Evolutionary conservation across 345 rosid genomes (phyloP), one percentile per base, ranked within the genome.

Genomic region (Carallia pectinifolia): DNA sequence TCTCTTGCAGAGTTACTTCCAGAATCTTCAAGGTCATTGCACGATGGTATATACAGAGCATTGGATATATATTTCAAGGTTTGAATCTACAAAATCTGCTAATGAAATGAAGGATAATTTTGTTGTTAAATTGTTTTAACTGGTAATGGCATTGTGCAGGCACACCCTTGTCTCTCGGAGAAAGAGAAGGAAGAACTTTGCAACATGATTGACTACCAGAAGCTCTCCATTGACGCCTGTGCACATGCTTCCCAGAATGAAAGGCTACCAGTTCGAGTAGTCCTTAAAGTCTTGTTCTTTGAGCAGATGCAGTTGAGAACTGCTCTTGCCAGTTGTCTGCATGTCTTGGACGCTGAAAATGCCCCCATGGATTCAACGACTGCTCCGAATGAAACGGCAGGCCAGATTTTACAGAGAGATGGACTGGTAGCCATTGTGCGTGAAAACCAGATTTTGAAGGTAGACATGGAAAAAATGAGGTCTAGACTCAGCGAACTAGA

Each of bases 221-320:
- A 83, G 75, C 98, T 92, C 66, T 95, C 99, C 7, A 85, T 95
- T 18, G 97, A 92, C 58, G 99, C 99, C 31, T 90, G 98, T 36
- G 87, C 97, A 23, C 98, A 95, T 82, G 99, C 99, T 72, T 95
- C 97, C 33, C 98, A 95, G 77, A 95, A 95, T 47, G 95, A 88
- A 60, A 80, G 96, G 77, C 66, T 95, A 64, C 99, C 99, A 0
- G 92, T 95, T 53, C 86, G 97, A 82, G 88, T 87, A 52, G 85
- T 89, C 72, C 93, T 95, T 54, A 95, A 92, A 80, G 97, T 95
- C 50, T 80, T 95, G 72, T 92, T 90, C 85, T 95, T 95, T 39
- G 97, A 89, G 82, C 99, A 95, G 83, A 85, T 95, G 90, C 99
- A 95, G 69, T 79, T 95, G 72, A 87, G 97, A 81, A 86, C 86